phyloP scores from a whole-genome alignment of 2,329 filamentous ascomycete genomes.

The Ilyonectria robusta region DNA sequence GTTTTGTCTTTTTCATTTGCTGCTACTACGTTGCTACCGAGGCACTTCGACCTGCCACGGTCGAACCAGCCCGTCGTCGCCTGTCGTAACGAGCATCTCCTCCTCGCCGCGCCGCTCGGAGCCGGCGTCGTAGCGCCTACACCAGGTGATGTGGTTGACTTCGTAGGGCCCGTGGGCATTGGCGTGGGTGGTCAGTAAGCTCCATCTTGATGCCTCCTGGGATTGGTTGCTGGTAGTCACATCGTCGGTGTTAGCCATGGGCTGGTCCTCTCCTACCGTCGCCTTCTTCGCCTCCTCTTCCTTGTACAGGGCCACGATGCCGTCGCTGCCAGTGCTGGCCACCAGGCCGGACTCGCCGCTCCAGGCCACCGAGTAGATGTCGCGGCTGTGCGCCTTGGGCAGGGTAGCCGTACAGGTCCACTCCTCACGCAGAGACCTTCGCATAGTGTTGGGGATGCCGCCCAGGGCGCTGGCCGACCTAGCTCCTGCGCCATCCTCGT shows the following conservation, averaged over 20 bases:
- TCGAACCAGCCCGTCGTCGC: conserved; percentile 90
- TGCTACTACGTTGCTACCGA: conserved; percentile 31
- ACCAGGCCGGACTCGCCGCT: conserved; percentile 82
- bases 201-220: conserved; percentile 72
- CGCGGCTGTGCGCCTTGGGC: conserved; percentile 81
- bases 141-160: conserved; percentile 94
- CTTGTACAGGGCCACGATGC: conserved; percentile 82
- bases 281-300: conserved; percentile 62
- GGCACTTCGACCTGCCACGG: conserved; percentile 77
- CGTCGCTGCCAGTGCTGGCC: conserved; percentile 92
- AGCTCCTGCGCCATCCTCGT: conserved; percentile 44
- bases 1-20: conserved; percentile 22
- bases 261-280: conserved; percentile 49
- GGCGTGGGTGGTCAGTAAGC: conserved; percentile 75
- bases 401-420: conserved; percentile 86
- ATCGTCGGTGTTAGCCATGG: conserved; percentile 42
- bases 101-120: conserved; percentile 71
- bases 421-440: conserved; percentile 81
- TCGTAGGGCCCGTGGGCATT: conserved; percentile 93
- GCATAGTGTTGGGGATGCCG: conserved; percentile 91
- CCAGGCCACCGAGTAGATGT: conserved; percentile 90
- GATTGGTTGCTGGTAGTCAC: conserved; percentile 2
- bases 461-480: conserved; percentile 61
- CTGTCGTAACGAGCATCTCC: conserved; percentile 91
- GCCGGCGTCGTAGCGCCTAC: conserved; percentile 79